Evolutionary conservation across 2,329 filamentous ascomycete genomes (phyloP), one percentile per base, ranked within the genome.

Genomic region (Drechslerella coelobrocha): DNA sequence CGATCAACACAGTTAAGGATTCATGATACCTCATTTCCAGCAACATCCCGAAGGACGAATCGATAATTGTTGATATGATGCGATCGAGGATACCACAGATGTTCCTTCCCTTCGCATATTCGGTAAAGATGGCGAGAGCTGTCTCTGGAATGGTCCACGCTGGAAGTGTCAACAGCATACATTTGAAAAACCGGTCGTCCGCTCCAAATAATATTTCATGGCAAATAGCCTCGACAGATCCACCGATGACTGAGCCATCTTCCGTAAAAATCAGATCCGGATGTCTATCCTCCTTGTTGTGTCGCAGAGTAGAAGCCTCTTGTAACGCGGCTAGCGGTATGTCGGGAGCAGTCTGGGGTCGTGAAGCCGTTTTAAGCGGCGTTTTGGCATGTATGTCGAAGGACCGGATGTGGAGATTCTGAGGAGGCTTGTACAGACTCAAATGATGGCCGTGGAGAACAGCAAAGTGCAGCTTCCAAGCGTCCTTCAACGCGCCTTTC

Each of bases 271-370:
- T 62, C 10, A 77, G 55, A 53, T 76, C 75, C 17, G 75, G 75
- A 62, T 77, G 75, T 37, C 73, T 73, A 21, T 73, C 62, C 19
- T 68, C 72, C n/a, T 73, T 74, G 34, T 73, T 76, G 52, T 76
- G 73, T 14, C 73, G 73, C 12, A 76, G 62, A 8, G 72, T 71
- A 27, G 74, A 76, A 41, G 68, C 50, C 56, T 75, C 66, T 21
- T 54, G 59, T 14, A 59, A 48, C 7, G 59, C 51, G 10, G 43
- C 59, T 6, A 63, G 50, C 17, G 53, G 29, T 10, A 71, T 73
- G 26, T 75, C 74, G 48, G 75, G 75, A 10, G 75, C 75, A 27
- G 75, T 77, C 54, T 76, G 74, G n/a, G 75, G 75, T 51, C 75
- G 66, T 31, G 59, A 27, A 19, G 66, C 12, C n/a, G 59, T 63